phyloP scores from a whole-genome alignment of 805 yeast species.

The Wickerhamomyces rabaulensis region DNA sequence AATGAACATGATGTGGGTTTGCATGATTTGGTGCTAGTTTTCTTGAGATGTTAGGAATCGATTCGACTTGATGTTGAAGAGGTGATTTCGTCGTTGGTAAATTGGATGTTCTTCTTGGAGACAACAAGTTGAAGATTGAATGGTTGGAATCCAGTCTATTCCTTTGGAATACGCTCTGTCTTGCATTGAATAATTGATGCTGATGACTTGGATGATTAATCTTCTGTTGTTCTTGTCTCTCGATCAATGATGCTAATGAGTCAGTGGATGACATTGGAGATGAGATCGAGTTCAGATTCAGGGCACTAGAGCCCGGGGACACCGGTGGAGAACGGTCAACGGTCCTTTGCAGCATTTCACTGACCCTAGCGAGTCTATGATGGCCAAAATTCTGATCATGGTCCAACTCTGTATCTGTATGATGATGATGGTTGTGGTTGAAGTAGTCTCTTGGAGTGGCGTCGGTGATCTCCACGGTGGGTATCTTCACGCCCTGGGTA shows the following conservation, averaged over 20 bases:
- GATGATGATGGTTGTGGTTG: background rate
- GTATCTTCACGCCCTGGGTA: background rate
- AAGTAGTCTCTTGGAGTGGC: constrained; percentile 7
- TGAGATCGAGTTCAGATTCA: background rate
- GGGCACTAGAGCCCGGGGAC: constrained; percentile 5
- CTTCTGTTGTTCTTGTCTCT: constrained; percentile 35
- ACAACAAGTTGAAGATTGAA: constrained; percentile 16
- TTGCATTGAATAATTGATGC: constrained; percentile 24
- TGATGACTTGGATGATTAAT: constrained; percentile 38
- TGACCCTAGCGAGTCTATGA: constrained; percentile 14
- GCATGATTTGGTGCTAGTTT: constrained; percentile 17
- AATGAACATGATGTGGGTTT: constrained; percentile 23
- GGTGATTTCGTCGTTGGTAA: constrained; percentile 14
- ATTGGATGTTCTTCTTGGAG: constrained; percentile 7
- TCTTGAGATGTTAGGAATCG: constrained; percentile 7
- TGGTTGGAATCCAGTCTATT: constrained; percentile 9
- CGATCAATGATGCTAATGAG: constrained; percentile 32
- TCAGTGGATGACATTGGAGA: constrained; percentile 31
- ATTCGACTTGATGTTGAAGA: constrained; percentile 4
- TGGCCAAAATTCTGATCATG: background rate
- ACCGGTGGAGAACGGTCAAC: constrained; percentile 15
- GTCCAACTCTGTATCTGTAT: background rate
- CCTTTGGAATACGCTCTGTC: background rate
- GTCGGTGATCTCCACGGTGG: background rate
- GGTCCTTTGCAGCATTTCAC: constrained; percentile 14